Conservation (phyloP, 202 grass and related monocot genomes). For the Musa balbisiana region DNA sequence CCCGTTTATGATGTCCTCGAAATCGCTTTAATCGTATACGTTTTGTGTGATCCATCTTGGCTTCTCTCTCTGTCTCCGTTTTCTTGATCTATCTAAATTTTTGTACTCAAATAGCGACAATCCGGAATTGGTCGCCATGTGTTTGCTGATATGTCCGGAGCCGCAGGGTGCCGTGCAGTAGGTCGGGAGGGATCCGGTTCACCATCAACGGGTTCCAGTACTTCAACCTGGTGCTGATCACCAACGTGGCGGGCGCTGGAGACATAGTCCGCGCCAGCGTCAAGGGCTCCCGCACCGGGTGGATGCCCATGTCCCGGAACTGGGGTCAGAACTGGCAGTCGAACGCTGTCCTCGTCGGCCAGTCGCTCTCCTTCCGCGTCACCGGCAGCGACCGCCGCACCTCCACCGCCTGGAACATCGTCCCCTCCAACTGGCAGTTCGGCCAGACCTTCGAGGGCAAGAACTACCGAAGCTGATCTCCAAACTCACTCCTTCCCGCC, state of each 20-base stretch:
- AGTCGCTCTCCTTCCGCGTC: constrained; percentile 46
- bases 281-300: constrained; percentile 36
- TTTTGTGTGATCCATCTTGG: background rate
- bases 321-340: constrained; percentile 59
- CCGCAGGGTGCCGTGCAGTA: constrained; percentile 38
- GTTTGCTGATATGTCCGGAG: background rate
- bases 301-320: constrained; percentile 45
- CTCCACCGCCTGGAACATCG: constrained; percentile 44
- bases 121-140: background rate
- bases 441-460: constrained; percentile 36
- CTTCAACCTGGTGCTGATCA: constrained; percentile 50
- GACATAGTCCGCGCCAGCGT: constrained; percentile 38
- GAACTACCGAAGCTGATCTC: constrained; percentile 23
- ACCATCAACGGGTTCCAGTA: constrained; percentile 42
- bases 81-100: background rate
- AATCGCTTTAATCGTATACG: too few species aligned
- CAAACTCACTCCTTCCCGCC: background rate
- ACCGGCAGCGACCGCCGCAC: constrained; percentile 35
- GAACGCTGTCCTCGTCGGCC: constrained; percentile 33
- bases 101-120: too few species aligned
- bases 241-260: constrained; percentile 41
- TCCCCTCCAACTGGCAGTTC: constrained; percentile 33
- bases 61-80: background rate
- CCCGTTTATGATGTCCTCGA: too few species aligned
- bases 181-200: constrained; percentile 39